These are phyloP conservation scores for Geotrichum bryndzae DNA, from an alignment of 1,139 yeast species.

Conservation along the genomic window DNA sequence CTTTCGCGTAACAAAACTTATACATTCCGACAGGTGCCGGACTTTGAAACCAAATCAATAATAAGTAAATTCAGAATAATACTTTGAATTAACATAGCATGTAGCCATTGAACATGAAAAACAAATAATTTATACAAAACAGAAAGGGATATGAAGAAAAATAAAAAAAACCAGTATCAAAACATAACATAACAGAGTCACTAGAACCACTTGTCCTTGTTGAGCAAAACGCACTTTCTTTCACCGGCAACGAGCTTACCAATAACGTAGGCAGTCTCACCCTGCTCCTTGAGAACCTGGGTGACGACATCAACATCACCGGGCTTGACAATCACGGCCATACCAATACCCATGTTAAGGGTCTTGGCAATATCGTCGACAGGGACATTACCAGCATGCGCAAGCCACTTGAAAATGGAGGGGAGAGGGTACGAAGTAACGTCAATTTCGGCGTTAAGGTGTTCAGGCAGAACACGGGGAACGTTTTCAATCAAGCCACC, in stretches of 20 bases:
- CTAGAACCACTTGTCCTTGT: slow-evolving; percentile 49
- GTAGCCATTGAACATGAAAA: not conserved
- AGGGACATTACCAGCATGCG: slow-evolving; percentile 86
- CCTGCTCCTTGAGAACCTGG: slow-evolving; percentile 50
- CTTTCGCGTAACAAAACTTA: no score
- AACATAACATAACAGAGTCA: not conserved
- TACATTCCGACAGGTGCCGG: not conserved
- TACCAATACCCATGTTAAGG: slow-evolving; percentile 93
- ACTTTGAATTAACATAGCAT: not conserved
- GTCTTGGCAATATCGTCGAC: slow-evolving; percentile 79
- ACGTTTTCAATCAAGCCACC: slow-evolving; percentile 96
- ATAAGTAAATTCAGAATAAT: not conserved
- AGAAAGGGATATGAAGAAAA: not conserved
- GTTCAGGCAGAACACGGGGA: slow-evolving; percentile 85
- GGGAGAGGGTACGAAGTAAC: slow-evolving; percentile 78
- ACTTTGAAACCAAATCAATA: not conserved
- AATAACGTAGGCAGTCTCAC: slow-evolving; percentile 73
- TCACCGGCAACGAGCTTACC: slow-evolving; percentile 61
- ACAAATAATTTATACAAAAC: not conserved
- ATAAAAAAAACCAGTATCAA: not conserved
- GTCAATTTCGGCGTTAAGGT: slow-evolving; percentile 76
- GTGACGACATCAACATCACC: slow-evolving; percentile 57
- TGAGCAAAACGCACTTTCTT: slow-evolving; percentile 63
- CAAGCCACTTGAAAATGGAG: slow-evolving; percentile 88
- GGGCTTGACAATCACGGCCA: slow-evolving; percentile 73